These are phyloP conservation scores for Nicotiana knightiana DNA, from an alignment of 257 asterid genomes.

Conservation along the genomic window DNA sequence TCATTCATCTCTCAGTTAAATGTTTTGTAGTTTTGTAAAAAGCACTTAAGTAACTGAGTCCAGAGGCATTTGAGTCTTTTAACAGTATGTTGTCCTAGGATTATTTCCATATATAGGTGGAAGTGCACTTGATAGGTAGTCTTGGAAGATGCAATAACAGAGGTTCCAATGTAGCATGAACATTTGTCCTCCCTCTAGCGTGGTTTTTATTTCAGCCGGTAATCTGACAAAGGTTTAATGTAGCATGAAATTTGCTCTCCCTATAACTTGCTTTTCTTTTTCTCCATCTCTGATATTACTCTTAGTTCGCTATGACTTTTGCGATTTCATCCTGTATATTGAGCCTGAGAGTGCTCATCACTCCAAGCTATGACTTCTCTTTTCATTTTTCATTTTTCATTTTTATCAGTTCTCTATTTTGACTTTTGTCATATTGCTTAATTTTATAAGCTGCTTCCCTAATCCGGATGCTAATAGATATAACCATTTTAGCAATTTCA, in stretches of 20 bases:
- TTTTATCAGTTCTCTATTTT: not conserved
- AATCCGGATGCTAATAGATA: not conserved
- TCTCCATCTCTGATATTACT: not conserved
- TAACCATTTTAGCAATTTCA: not conserved
- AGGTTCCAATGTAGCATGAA: not conserved
- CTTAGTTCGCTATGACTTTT: not conserved
- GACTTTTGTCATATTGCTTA: not conserved
- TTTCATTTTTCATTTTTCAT: not conserved
- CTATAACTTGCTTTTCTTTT: not conserved
- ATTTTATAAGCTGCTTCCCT: not conserved
- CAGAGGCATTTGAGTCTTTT: not conserved
- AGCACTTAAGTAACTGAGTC: not conserved
- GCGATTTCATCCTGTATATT: not conserved
- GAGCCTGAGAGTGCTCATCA: not conserved
- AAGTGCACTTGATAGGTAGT: not conserved
- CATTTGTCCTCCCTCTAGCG: not conserved
- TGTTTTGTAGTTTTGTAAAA: slow-evolving; percentile 5
- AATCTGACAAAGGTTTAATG: not conserved
- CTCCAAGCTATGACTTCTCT: not conserved
- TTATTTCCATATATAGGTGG: not conserved
- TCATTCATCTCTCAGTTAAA: not conserved
- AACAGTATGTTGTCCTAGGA: not conserved
- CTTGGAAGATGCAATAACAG: not conserved
- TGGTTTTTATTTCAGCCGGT: not conserved
- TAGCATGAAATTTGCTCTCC: slow-evolving; percentile 2